These are phyloP conservation scores for Prorocentrum cordatum DNA, from an alignment of 169 alveolate species.

Conservation along the genomic window DNA sequence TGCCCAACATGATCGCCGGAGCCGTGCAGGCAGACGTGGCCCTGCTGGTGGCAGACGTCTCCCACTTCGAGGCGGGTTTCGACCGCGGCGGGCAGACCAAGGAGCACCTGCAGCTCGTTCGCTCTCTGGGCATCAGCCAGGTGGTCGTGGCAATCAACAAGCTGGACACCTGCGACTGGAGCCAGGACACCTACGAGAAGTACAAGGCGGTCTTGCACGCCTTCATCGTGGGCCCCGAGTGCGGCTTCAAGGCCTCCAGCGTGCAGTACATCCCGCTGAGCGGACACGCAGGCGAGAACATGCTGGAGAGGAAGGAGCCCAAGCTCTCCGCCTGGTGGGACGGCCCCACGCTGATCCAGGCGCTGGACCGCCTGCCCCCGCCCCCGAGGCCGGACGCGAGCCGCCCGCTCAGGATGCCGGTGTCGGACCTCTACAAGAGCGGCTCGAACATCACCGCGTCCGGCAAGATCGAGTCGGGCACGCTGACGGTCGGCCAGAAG, in stretches of 20 bases:
- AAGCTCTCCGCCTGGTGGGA: conserved; percentile 42
- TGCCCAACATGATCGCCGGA: conserved; percentile 88
- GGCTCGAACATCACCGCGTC: conserved; percentile 44
- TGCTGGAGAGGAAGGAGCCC: conserved; percentile 51
- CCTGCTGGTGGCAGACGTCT: conserved; percentile 20
- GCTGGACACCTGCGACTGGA: conserved; percentile 79
- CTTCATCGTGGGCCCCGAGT: conserved; percentile 47
- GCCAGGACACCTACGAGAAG: neutral
- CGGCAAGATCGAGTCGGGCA: conserved; percentile 30
- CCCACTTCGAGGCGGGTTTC: conserved; percentile 72
- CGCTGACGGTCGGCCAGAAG: conserved; percentile 32
- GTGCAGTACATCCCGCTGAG: conserved; percentile 4
- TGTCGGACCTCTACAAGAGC: conserved; percentile 19
- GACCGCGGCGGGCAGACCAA: conserved; percentile 83
- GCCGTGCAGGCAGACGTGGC: conserved; percentile 72
- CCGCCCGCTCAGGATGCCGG: neutral
- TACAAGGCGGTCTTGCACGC: conserved; percentile 4
- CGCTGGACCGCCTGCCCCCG: conserved; percentile 38
- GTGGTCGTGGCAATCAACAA: conserved; percentile 86
- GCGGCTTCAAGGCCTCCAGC: neutral
- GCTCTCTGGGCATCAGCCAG: conserved; percentile 83
- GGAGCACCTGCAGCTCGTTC: conserved; percentile 86
- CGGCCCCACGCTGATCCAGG: conserved; percentile 32
- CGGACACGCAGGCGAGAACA: conserved; percentile 23
- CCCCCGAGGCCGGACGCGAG: conserved; percentile 17